phyloP scores from a whole-genome alignment of 2,329 filamentous ascomycete species.

The Claviceps capensis region DNA sequence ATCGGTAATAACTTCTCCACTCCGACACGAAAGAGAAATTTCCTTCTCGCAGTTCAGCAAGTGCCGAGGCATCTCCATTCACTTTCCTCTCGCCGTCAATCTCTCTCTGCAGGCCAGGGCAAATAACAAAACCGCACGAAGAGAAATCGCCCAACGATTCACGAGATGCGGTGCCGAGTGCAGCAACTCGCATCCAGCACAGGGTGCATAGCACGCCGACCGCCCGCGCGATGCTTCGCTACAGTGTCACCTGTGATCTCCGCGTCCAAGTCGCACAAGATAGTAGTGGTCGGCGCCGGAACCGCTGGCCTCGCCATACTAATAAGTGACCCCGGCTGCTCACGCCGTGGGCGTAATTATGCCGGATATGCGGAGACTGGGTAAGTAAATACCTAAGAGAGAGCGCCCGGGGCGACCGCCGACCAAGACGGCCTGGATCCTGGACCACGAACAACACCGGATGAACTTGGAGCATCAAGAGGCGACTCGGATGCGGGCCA shows the following conservation, averaged over 20 bases:
- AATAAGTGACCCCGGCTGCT: too few relatives aligned
- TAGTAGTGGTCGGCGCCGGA: slow-evolving; percentile 55
- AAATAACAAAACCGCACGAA: background rate
- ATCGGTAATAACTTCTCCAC: background rate
- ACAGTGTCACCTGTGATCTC: slow-evolving; percentile 18
- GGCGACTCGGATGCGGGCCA: too few relatives aligned
- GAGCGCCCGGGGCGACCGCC: too few relatives aligned
- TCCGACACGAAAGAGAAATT: background rate
- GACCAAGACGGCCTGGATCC: too few relatives aligned
- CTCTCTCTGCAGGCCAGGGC: background rate
- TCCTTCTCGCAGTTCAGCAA: background rate
- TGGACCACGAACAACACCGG: too few relatives aligned
- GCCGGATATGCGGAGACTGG: too few relatives aligned
- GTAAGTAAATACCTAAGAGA: too few relatives aligned
- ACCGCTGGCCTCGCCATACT: slow-evolving; percentile 51
- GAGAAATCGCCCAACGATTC: background rate
- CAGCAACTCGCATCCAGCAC: background rate
- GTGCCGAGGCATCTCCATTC: background rate
- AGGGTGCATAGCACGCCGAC: background rate
- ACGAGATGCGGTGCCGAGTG: background rate
- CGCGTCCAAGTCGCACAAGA: slow-evolving; percentile 34
- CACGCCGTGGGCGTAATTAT: too few relatives aligned
- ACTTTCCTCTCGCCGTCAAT: background rate
- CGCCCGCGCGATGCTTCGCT: slow-evolving; percentile 6
- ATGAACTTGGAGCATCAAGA: too few relatives aligned